Percentiles rank a stretch among this genome's conserved stretches.
phyloP scores from a whole-genome alignment of 2,329 filamentous ascomycete species.

The Calonectria pauciramosa region DNA sequence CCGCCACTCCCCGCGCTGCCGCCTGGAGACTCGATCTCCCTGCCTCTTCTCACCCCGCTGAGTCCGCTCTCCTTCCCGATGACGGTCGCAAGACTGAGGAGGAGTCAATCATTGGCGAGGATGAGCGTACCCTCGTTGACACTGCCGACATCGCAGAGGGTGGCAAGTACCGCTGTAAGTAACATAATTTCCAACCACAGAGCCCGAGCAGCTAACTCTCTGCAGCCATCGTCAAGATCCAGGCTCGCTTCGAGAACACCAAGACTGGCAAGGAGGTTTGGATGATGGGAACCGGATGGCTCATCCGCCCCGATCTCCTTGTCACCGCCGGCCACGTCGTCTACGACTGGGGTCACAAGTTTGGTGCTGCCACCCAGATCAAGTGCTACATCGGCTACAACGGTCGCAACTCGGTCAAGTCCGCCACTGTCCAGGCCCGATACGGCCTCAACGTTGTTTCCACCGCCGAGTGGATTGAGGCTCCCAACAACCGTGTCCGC shows the following conservation, averaged over 20 bases:
- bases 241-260: slow-evolving; percentile 27
- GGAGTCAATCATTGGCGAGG: slow-evolving; percentile 31
- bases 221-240: slow-evolving; percentile 37
- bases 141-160: slow-evolving; percentile 26
- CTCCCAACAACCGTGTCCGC: slow-evolving; percentile 23
- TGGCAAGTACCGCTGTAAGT: slow-evolving; percentile 35
- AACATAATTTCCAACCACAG: not conserved
- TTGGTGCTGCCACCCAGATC: slow-evolving; percentile 41
- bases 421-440: slow-evolving; percentile 25
- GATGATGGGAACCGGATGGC: slow-evolving; percentile 43
- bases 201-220: not conserved
- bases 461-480: slow-evolving; percentile 39
- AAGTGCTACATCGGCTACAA: slow-evolving; percentile 53
- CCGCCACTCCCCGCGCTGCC: slow-evolving; percentile 12
- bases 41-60: slow-evolving; percentile 10
- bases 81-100: slow-evolving; percentile 18
- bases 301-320: slow-evolving; percentile 36
- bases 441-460: slow-evolving; percentile 38
- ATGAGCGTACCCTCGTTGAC: slow-evolving; percentile 25
- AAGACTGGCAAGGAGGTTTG: slow-evolving; percentile 10
- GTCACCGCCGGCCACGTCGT: slow-evolving; percentile 42
- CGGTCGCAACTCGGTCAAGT: slow-evolving; percentile 32
- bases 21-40: slow-evolving; percentile 28
- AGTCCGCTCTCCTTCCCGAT: slow-evolving; percentile 23
- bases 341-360: slow-evolving; percentile 38